Percentiles rank a stretch among this genome's conserved stretches.
These are phyloP conservation scores for Scedosporium minutisporum DNA, from an alignment of 2,329 filamentous ascomycete species.

Conservation along the genomic window DNA sequence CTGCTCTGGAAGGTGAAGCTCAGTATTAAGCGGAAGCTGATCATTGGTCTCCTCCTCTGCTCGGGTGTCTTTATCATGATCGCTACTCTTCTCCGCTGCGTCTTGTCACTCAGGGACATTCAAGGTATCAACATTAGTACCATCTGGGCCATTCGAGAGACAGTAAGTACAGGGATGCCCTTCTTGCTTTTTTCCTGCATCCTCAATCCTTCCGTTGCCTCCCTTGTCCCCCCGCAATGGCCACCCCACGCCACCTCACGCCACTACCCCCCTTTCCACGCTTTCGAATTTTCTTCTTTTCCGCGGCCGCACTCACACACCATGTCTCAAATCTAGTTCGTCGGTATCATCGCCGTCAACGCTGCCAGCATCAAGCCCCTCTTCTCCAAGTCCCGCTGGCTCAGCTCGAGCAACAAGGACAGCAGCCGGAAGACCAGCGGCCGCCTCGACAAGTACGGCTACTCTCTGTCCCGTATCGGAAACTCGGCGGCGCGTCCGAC, in stretches of 20 bases:
- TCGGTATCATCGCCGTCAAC: slow-evolving; percentile 32
- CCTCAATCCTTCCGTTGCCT: too few relatives aligned
- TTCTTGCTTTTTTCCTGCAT: too few relatives aligned
- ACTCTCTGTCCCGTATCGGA: slow-evolving; percentile 17
- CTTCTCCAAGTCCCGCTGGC: slow-evolving; percentile 23
- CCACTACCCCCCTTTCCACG: too few relatives aligned
- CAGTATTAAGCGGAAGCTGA: slow-evolving; percentile 12
- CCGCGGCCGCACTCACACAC: too few relatives aligned
- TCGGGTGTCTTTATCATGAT: slow-evolving; percentile 18
- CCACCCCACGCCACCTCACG: too few relatives aligned
- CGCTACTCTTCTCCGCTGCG: slow-evolving; percentile 15
- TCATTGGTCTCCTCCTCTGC: slow-evolving; percentile 16
- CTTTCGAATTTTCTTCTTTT: too few relatives aligned
- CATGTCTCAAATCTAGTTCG: slow-evolving; percentile 20
- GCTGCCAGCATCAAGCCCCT: slow-evolving; percentile 30
- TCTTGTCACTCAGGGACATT: slow-evolving; percentile 14
- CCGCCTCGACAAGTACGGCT: slow-evolving; percentile 16
- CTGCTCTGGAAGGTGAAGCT: slow-evolving; percentile 14
- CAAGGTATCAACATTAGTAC: slow-evolving; percentile 16
- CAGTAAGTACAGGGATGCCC: slow-evolving; percentile 8
- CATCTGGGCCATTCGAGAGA: slow-evolving; percentile 18
- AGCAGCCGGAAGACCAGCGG: slow-evolving; percentile 16
- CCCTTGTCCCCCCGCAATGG: too few relatives aligned
- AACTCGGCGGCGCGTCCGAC: slow-evolving; percentile 10
- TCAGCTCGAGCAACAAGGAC: slow-evolving; percentile 22